Base-by-base conservation (phyloP, 106 monocot species). In the Amphibolis antarctica region DNA sequence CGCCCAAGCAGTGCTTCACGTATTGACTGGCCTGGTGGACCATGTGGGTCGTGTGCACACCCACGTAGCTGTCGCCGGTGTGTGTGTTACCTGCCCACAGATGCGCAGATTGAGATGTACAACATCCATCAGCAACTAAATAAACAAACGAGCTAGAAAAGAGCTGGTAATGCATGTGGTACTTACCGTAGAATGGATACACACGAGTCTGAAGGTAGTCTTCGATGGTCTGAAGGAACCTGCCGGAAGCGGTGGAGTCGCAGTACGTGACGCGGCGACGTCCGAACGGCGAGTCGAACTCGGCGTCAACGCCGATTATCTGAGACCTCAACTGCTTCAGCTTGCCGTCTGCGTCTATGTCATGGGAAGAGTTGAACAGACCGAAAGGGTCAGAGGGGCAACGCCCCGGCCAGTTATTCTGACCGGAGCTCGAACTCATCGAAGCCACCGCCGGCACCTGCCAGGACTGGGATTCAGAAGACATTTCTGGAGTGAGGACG, bases 171-270 rank as follows among this genome's bases (percentile, higher is more conserved):
- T n/a, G n/a, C n/a, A n/a, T n/a, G n/a, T n/a, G n/a, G n/a, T n/a
- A n/a, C 71, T 20, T 29, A 83, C 88, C 88, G 42, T 83, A 83
- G 80, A 71, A 83, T 5, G 83, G 88, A 10, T 78, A 80, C 10
- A 80, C 80, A 0, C 76, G 36, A 10, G 42, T 44, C 25, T 23
- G 52, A 3, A 88, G 30, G 63, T 75, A 74, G 10, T 83, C 83
- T 72, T 88, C 83, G 5, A 83, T 47, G 36, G 73, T 75, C 21
- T 44, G 62, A 47, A 88, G 49, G 76, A 75, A 88, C 75, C 83
- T 77, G 15, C 88, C 83, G 0, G 83, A 88, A 14, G 88, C 83
- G 0, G 81, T 81, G 68, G 81, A 78, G 64, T 88, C 88, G 28
- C 76, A 73, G 71, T 88, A 88, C 11, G 74, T 83, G 50, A 83